Conservation (phyloP, 306 rosid genomes). For the Vigna mungo region DNA sequence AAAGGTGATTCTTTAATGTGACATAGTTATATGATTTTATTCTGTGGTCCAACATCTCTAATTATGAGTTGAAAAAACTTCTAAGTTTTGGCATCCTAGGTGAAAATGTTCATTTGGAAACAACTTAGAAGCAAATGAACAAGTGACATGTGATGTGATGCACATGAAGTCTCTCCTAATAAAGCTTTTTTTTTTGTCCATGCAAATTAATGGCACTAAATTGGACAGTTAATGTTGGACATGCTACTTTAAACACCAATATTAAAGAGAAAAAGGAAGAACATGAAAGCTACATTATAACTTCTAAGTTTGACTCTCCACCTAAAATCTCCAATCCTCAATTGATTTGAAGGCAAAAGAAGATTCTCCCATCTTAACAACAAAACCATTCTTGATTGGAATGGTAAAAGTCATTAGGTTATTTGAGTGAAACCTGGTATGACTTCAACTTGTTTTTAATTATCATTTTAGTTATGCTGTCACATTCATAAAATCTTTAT, state of each 20-base stretch:
- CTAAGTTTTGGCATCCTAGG: constrained; percentile 43
- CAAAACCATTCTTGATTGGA: constrained; percentile 35
- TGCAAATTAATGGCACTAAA: constrained; percentile 41
- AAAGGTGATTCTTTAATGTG: constrained; percentile 24
- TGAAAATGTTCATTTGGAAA: constrained; percentile 16
- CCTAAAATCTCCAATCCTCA: constrained; percentile 39
- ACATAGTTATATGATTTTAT: not conserved
- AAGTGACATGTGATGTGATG: constrained; percentile 29
- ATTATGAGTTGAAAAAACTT: not conserved
- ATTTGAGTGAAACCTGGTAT: constrained; percentile 29
- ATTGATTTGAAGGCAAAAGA: constrained; percentile 43
- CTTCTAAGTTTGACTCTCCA: constrained; percentile 55
- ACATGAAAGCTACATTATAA: constrained; percentile 55
- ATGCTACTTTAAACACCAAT: constrained; percentile 47
- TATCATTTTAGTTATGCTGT: constrained; percentile 45
- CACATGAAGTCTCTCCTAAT: constrained; percentile 21
- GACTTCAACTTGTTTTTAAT: constrained; percentile 44
- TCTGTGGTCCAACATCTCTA: constrained; percentile 1
- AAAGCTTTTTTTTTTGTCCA: constrained; percentile 15
- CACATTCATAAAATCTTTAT: constrained; percentile 39
- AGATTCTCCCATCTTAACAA: constrained; percentile 47
- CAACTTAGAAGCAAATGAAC: constrained; percentile 14
- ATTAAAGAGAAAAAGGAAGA: constrained; percentile 42
- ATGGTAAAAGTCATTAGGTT: constrained; percentile 36
- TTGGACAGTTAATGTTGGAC: constrained; percentile 24